Conservation (phyloP, 2,329 filamentous ascomycete species). For the Epichloe amarillans region DNA sequence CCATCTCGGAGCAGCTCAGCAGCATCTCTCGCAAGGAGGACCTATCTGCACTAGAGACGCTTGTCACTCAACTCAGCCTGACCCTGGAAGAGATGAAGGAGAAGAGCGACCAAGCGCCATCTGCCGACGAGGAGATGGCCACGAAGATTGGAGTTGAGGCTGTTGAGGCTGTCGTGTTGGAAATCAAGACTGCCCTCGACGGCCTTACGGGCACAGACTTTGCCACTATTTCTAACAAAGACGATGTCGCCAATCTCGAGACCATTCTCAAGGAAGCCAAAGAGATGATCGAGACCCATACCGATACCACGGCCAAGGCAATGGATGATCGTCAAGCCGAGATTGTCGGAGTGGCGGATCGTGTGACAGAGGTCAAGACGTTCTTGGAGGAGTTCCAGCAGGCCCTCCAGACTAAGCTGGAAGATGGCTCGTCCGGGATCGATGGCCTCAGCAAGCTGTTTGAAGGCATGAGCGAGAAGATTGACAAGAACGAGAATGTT, state of each 20-base stretch:
- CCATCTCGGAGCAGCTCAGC: slow-evolving; percentile 54
- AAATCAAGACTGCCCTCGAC: slow-evolving; percentile 69
- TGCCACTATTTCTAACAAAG: slow-evolving; percentile 58
- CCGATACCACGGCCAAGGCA: slow-evolving; percentile 61
- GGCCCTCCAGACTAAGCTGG: slow-evolving; percentile 62
- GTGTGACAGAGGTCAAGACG: slow-evolving; percentile 64
- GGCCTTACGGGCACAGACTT: slow-evolving; percentile 59
- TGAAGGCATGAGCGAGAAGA: slow-evolving; percentile 50
- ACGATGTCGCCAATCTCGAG: slow-evolving; percentile 53
- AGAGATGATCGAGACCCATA: slow-evolving; percentile 52
- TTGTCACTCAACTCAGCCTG: slow-evolving; percentile 64
- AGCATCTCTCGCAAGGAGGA: slow-evolving; percentile 66
- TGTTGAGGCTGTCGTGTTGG: slow-evolving; percentile 68
- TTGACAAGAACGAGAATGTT: slow-evolving; percentile 42
- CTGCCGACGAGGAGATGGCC: slow-evolving; percentile 46
- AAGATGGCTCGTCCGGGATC: slow-evolving; percentile 58
- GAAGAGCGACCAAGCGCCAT: slow-evolving; percentile 36
- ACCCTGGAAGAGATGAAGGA: slow-evolving; percentile 63
- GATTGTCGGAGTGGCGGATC: slow-evolving; percentile 63
- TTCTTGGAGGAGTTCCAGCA: slow-evolving; percentile 69
- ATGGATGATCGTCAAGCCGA: slow-evolving; percentile 78
- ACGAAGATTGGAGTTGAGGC: slow-evolving; percentile 74
- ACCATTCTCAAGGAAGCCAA: slow-evolving; percentile 59
- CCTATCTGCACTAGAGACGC: slow-evolving; percentile 58
- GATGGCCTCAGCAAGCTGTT: slow-evolving; percentile 61